Evolutionary conservation across 2,329 filamentous ascomycete genomes (phyloP).

Genomic region (Colletotrichum euphorbiae): DNA sequence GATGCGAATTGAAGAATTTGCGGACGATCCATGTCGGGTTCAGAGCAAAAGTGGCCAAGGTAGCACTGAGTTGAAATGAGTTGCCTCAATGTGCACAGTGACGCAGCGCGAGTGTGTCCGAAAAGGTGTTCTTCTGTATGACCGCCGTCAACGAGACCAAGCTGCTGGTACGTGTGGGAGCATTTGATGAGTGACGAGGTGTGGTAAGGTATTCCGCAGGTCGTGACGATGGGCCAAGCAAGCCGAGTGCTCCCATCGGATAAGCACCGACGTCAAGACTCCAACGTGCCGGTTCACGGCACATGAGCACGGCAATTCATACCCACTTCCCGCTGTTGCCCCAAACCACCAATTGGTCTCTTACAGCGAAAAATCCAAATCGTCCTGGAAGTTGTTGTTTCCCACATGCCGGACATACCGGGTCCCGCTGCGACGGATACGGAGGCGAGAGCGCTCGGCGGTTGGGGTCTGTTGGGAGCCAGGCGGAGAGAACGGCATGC

Average conservation of each 20-base stretch:
- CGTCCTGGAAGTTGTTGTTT: not conserved
- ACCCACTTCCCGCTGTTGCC: not conserved
- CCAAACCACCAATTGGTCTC: too few species aligned
- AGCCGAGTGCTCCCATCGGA: slow-evolving; percentile 23
- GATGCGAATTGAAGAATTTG: slow-evolving; percentile 15
- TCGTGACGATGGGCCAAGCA: slow-evolving; percentile 21
- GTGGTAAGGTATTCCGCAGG: slow-evolving; percentile 9
- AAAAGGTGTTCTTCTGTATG: not conserved
- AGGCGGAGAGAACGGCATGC: slow-evolving; percentile 28
- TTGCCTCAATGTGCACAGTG: slow-evolving; percentile 11
- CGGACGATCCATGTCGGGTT: slow-evolving; percentile 1
- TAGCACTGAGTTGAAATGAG: slow-evolving; percentile 5
- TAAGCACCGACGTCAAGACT: slow-evolving; percentile 9
- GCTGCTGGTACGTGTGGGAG: slow-evolving; percentile 18
- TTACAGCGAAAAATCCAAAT: not conserved
- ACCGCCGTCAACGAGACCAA: slow-evolving; percentile 29
- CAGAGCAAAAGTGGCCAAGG: slow-evolving; percentile 16
- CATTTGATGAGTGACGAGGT: not conserved
- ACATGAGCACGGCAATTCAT: not conserved
- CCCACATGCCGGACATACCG: not conserved
- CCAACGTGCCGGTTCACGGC: not conserved
- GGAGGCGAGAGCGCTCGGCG: slow-evolving; percentile 20
- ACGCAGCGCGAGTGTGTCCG: slow-evolving; percentile 16
- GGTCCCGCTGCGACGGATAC: slow-evolving; percentile 16
- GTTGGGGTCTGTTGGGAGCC: slow-evolving; percentile 2